Evolutionary conservation across 768 basidiomycete species (phyloP), one percentile per base, ranked within the genome.

Genomic region (Panaeolus cyanescens): DNA sequence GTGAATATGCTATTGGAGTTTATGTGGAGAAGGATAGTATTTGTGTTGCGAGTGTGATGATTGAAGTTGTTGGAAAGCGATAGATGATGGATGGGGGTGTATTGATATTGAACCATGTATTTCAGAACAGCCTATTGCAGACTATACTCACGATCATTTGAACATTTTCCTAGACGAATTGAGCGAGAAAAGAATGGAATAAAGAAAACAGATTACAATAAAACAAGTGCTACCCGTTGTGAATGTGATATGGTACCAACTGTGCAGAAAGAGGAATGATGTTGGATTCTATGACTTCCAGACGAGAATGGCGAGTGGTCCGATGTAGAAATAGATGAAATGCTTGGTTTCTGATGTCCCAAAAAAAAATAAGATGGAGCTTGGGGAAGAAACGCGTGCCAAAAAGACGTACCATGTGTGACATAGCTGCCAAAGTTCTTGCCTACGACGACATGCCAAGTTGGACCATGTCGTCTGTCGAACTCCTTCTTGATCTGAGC

Each of bases 361-460:
- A 33, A 64, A 60, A 59, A 30, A 20, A 58, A 61, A 56, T 34
- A 39, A 56, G 20, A 19, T 37, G 28, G 45, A 55, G 54, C 61
- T 58, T 54, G 59, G 22, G 22, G 30, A 58, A 39, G 60, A 63
- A 63, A 68, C 71, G 68, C 71, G 73, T 71, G 57, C 65, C 59
- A 59, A 55, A 63, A 39, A 58, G 32, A 76, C 89, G 68, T 67
- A 96, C 95, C 96, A 71, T 97, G 96, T 45, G 96, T 97, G 40
- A 98, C 96, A 73, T 96, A 98, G 79, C 92, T 94, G 55, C 96
- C 96, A 86, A 96, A 98, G 81, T 98, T 97, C 83, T 96, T 98
- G 62, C 96, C 96, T 55, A 96, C 96, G 66, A 99, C 95, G 74
- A 95, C 95, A 74, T 99, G 96, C 96, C 96, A 99, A 68, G 96